phyloP scores from a whole-genome alignment of 371 early-diverging fungal species.

The Coemansia sp. region DNA sequence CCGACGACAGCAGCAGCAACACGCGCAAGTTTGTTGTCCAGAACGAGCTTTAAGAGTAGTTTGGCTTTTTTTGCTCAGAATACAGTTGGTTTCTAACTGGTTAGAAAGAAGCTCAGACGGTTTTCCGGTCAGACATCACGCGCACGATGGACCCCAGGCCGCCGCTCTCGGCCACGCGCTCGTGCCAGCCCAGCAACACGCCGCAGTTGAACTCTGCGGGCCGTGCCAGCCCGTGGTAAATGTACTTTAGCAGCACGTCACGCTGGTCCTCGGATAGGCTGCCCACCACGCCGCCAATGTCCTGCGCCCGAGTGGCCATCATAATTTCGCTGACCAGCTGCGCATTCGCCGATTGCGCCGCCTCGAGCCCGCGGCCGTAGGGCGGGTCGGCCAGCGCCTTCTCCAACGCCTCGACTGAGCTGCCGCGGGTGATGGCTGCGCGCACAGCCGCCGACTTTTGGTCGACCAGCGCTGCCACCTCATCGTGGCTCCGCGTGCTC shows the following conservation, averaged over 20 bases:
- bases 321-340: conserved; percentile 80
- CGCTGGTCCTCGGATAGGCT: conserved; percentile 61
- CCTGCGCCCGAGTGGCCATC: conserved; percentile 64
- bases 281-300: conserved; percentile 65
- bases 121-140: conserved; percentile 83
- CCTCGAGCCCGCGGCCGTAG: conserved; percentile 67
- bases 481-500: conserved; percentile 52
- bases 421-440: conserved; percentile 64
- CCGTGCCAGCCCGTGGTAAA: conserved; percentile 84
- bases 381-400: conserved; percentile 81
- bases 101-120: conserved; percentile 52
- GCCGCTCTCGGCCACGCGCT: conserved; percentile 81
- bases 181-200: conserved; percentile 86
- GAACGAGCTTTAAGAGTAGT: not conserved
- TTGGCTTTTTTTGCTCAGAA: too few species aligned
- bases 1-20: too few species aligned
- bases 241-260: conserved; percentile 86
- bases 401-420: conserved; percentile 63
- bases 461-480: conserved; percentile 59
- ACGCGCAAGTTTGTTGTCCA: not conserved
- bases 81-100: too few species aligned
- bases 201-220: conserved; percentile 85
- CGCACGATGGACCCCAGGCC: conserved; percentile 87
- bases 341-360: conserved; percentile 74
- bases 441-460: conserved; percentile 65